Evolutionary conservation across 2,329 filamentous ascomycete genomes (phyloP).

Genomic region (Fusarium lyarnte): DNA sequence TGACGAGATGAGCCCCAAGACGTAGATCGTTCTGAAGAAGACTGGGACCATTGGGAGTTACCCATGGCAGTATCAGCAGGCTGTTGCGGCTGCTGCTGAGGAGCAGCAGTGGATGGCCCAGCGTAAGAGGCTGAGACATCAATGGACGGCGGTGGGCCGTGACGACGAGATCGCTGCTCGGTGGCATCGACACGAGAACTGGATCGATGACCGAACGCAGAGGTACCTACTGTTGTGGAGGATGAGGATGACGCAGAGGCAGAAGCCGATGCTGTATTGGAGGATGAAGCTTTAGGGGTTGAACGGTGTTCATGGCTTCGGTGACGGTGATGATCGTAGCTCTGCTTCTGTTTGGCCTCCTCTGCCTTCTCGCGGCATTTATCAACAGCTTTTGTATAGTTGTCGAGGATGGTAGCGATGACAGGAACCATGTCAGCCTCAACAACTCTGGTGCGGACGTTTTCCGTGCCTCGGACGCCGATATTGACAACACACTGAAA

Average conservation of each 20-base stretch:
- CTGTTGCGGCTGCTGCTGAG: constrained; percentile 31
- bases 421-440: constrained; percentile 99
- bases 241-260: constrained; percentile 46
- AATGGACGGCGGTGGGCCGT: constrained; percentile 80
- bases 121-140: constrained; percentile 59
- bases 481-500: constrained; percentile 99
- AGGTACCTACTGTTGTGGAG: constrained; percentile 17
- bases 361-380: constrained; percentile 89
- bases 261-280: constrained; percentile 46
- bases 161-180: constrained; percentile 73
- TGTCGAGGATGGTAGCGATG: constrained; percentile 96
- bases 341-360: constrained; percentile 78
- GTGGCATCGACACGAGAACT: constrained; percentile 62
- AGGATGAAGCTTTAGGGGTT: constrained; percentile 56
- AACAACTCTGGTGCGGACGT: constrained; percentile 91
- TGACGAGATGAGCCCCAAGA: constrained; percentile 52
- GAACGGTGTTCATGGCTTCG: constrained; percentile 60
- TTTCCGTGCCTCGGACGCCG: constrained; percentile 93
- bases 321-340: constrained; percentile 63
- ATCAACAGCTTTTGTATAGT: constrained; percentile 97
- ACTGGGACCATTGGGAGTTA: constrained; percentile 36
- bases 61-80: constrained; percentile 36
- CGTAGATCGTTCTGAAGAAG: constrained; percentile 38
- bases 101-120: constrained; percentile 49
- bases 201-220: constrained; percentile 62